Evolutionary conservation across 345 rosid species (phyloP), one percentile per base, ranked within the genome.

Genomic region (Acer campestre): DNA sequence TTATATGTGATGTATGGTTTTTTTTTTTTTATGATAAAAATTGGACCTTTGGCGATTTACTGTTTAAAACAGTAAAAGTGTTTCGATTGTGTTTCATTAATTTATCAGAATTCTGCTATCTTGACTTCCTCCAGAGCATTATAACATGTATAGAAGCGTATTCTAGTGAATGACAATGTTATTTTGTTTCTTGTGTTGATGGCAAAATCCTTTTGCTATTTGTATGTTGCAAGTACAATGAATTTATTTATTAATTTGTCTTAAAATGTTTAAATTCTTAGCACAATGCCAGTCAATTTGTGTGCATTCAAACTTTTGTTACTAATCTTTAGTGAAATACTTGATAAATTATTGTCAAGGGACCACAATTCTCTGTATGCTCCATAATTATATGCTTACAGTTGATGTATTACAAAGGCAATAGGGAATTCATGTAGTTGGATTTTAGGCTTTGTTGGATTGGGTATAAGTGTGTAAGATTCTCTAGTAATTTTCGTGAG

Each of bases 121-220:
- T 71, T 71, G 64, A 58, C n/a, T 10, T 56, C n/a, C 10, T 6
- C 9, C 0, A 35, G 20, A 58, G 65, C 29, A 31, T 31, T 31
- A 56, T 44, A 16, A 44, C 16, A 27, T 44, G 42, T 56, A 25
- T 44, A 27, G 17, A 22, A 23, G 40, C 49, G 1, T 62, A 23
- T 62, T 73, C 42, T 20, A 38, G 8, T 40, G 75, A 40, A 29
- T 14, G 20, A 7, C 40, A 13, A 14, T 40, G 49, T 10, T 46
- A 46, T 31, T 72, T 59, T 38, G 74, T 72, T 62, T 40, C 66
- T 59, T 72, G 64, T 40, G 46, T 72, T 72, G 22, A 51, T 11
- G 10, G 35, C 18, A 35, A 70, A 7, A 38, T 38, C n/a, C 27
- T 10, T 55, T 31, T 22, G 27, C 40, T 22, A 38, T 20, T 55